These are phyloP conservation scores for Lyophyllum atratum DNA, from an alignment of 768 basidiomycete species.

Conservation along the genomic window DNA sequence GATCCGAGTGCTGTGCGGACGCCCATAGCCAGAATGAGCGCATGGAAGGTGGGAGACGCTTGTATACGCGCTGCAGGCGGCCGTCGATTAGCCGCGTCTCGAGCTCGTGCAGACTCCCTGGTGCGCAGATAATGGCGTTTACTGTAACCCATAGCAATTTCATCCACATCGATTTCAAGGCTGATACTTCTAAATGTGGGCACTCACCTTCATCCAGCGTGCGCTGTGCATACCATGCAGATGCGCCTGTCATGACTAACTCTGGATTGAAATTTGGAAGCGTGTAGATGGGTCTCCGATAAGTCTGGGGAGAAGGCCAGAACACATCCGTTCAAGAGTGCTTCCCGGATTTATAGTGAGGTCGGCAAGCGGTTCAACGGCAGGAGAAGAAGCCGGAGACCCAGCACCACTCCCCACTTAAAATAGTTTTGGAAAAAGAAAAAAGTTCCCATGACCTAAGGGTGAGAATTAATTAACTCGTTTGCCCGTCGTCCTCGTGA, in stretches of 20 bases:
- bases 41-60: constrained; percentile 50
- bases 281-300: background rate
- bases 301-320: background rate
- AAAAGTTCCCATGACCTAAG: constrained; percentile 1
- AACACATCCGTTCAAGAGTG: background rate
- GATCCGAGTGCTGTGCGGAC: constrained; percentile 34
- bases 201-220: constrained; percentile 11
- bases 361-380: background rate
- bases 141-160: constrained; percentile 17
- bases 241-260: constrained; percentile 7
- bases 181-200: constrained; percentile 11
- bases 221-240: constrained; percentile 14
- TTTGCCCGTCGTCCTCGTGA: background rate
- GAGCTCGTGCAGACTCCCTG: constrained; percentile 41
- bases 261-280: background rate
- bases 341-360: background rate
- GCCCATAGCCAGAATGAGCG: constrained; percentile 49
- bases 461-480: background rate
- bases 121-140: constrained; percentile 37
- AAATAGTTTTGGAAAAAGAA: background rate
- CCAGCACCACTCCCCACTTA: background rate
- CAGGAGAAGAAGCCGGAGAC: constrained; percentile 1
- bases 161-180: constrained; percentile 38
- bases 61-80: constrained; percentile 49
- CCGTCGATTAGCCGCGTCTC: constrained; percentile 47